phyloP scores from a whole-genome alignment of 2,329 filamentous ascomycete species.

The Ceratocystis albifundus region DNA sequence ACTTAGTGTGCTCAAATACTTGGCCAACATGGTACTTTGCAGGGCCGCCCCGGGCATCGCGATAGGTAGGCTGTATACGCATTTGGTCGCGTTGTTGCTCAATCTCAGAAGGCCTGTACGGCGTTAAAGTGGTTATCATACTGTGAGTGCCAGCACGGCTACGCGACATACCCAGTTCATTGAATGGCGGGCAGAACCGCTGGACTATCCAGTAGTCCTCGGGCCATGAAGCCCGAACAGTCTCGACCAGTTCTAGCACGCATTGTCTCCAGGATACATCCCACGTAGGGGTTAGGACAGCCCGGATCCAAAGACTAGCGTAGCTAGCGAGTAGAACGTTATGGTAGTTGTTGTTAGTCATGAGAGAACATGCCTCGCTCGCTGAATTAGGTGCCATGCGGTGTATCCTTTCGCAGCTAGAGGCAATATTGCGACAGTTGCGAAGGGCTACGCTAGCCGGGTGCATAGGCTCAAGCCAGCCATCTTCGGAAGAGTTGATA shows the following conservation, averaged over 20 bases:
- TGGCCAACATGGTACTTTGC: slow-evolving; percentile 58
- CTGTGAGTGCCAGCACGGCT: slow-evolving; percentile 17
- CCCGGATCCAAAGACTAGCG: slow-evolving; percentile 18
- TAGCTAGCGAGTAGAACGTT: slow-evolving; percentile 16
- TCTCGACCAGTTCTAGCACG: background rate
- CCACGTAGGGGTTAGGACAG: slow-evolving; percentile 15
- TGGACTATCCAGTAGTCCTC: slow-evolving; percentile 23
- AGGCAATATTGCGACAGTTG: slow-evolving; percentile 37
- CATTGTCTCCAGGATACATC: background rate
- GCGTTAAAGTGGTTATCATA: slow-evolving; percentile 24
- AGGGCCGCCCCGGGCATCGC: background rate
- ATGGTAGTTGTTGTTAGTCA: slow-evolving; percentile 1
- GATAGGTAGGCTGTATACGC: slow-evolving; percentile 26
- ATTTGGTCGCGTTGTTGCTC: slow-evolving; percentile 35
- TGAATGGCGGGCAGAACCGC: slow-evolving; percentile 15
- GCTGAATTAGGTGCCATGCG: slow-evolving; percentile 9
- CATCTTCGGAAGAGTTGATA: slow-evolving; percentile 34
- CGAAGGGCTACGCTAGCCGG: slow-evolving; percentile 60
- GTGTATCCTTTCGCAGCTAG: slow-evolving; percentile 19
- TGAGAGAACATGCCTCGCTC: slow-evolving; percentile 11
- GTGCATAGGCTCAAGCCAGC: slow-evolving; percentile 52
- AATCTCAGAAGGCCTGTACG: slow-evolving; percentile 28
- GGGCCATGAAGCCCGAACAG: slow-evolving; percentile 7
- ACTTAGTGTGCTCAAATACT: slow-evolving; percentile 71
- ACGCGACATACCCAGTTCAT: background rate